phyloP scores from a whole-genome alignment of 768 basidiomycete genomes.

The Agrocybe chaxingu region DNA sequence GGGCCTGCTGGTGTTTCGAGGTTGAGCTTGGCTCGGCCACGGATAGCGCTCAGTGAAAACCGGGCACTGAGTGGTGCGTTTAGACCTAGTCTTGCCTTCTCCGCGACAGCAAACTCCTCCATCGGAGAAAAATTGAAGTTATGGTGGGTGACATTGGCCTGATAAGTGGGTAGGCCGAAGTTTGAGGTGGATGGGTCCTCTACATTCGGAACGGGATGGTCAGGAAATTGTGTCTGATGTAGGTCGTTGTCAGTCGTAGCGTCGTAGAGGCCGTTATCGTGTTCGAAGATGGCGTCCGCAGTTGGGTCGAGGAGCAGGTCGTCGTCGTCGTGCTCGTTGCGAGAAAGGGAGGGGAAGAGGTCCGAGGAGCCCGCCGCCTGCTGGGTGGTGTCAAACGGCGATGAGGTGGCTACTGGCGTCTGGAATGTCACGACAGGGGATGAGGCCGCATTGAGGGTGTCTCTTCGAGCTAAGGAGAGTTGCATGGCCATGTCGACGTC shows the following conservation, averaged over 20 bases:
- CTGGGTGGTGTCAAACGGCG: conserved; percentile 21
- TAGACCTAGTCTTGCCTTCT: conserved; percentile 65
- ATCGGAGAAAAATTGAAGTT: conserved; percentile 72
- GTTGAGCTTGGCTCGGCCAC: conserved; percentile 12
- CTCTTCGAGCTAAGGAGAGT: conserved; percentile 67
- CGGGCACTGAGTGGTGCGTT: conserved; percentile 38
- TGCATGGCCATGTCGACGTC: conserved; percentile 92
- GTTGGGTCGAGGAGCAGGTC: conserved; percentile 36
- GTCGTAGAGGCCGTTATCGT: conserved; percentile 1
- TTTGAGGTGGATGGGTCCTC: conserved; percentile 30
- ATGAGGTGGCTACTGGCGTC: conserved; percentile 13
- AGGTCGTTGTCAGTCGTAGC: conserved; percentile 17
- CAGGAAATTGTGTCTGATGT: no score
- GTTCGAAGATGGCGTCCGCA: conserved; percentile 37
- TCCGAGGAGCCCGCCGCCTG: neutral
- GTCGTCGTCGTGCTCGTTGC: conserved; percentile 9
- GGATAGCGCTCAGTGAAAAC: conserved; percentile 28
- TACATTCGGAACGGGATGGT: conserved; percentile 30
- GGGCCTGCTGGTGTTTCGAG: conserved; percentile 1
- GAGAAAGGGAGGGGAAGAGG: conserved; percentile 1
- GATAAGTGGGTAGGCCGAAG: conserved; percentile 66
- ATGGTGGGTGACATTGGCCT: conserved; percentile 51
- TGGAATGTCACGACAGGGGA: conserved; percentile 25
- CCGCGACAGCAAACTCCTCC: conserved; percentile 73
- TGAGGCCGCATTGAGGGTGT: conserved; percentile 38